These are phyloP conservation scores for Suillus cothurnatus DNA, from an alignment of 768 basidiomycete genomes.

Conservation along the genomic window DNA sequence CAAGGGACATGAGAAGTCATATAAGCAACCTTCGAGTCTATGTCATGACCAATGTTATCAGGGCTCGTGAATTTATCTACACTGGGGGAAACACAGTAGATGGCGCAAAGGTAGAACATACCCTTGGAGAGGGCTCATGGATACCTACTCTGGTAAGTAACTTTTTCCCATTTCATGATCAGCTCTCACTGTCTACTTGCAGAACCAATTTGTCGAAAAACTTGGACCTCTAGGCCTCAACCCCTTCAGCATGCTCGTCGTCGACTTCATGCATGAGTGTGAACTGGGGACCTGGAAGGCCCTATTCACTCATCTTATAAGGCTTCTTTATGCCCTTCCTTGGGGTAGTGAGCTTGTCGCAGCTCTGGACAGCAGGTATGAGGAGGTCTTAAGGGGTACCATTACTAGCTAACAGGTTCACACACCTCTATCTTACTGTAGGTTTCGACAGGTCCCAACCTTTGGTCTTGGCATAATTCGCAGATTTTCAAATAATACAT, in stretches of 20 bases:
- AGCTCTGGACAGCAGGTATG: background rate
- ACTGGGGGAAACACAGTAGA: background rate
- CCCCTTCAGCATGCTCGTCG: constrained; percentile 27
- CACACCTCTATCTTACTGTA: too few species aligned
- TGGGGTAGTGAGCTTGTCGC: background rate
- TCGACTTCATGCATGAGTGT: constrained; percentile 41
- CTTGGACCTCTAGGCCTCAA: constrained; percentile 22
- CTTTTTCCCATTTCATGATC: background rate
- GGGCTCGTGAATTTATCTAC: too few species aligned
- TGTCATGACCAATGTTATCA: too few species aligned
- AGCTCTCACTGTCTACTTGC: too few species aligned
- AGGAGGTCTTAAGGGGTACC: background rate
- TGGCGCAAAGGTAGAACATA: constrained; percentile 10
- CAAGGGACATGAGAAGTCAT: too few species aligned
- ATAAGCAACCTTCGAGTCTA: too few species aligned
- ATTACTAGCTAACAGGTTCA: too few species aligned
- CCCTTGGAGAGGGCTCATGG: constrained; percentile 15
- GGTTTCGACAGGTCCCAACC: too few species aligned
- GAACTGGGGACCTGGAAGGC: constrained; percentile 42
- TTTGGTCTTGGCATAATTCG: too few species aligned
- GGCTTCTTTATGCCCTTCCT: too few species aligned
- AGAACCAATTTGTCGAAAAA: constrained; percentile 35
- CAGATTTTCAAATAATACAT: too few species aligned
- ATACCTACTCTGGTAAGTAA: constrained; percentile 23
- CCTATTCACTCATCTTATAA: constrained; percentile 33